Percentiles rank a stretch among this genome's conserved stretches.
These are phyloP conservation scores for Colletotrichum salicis DNA, from an alignment of 2,329 filamentous ascomycete genomes.

Conservation along the genomic window DNA sequence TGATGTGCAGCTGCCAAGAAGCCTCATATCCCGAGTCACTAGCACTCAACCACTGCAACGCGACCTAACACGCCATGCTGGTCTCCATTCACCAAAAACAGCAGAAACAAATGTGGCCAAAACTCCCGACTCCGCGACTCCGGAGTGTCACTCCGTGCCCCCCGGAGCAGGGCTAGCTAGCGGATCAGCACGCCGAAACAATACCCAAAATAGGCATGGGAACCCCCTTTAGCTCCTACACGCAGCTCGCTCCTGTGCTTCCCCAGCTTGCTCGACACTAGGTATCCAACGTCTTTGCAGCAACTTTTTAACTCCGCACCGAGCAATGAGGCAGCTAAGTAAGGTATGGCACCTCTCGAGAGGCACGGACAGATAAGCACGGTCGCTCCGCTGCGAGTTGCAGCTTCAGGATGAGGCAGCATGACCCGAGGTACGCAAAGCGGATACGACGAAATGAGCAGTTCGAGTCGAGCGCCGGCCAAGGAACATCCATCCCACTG, in stretches of 20 bases:
- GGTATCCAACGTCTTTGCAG: not conserved
- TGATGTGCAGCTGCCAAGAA: slow-evolving; percentile 26
- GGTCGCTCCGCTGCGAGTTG: not conserved
- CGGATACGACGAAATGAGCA: not conserved
- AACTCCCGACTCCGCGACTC: slow-evolving; percentile 19
- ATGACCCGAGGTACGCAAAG: not conserved
- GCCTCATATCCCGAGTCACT: not conserved
- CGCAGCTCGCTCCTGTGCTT: not conserved
- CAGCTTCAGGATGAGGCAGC: not conserved
- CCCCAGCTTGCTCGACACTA: not conserved
- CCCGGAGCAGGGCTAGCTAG: slow-evolving; percentile 23
- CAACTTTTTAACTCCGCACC: too few relatives aligned
- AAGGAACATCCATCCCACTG: slow-evolving; percentile 14
- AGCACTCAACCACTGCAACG: not conserved
- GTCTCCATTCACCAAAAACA: slow-evolving; percentile 4
- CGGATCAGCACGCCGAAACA: slow-evolving; percentile 35
- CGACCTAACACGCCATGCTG: not conserved
- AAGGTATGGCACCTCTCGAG: not conserved
- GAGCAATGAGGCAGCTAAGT: not conserved
- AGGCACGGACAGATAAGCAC: not conserved
- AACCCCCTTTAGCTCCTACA: not conserved
- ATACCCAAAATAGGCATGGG: slow-evolving; percentile 13
- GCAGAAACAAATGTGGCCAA: slow-evolving; percentile 17
- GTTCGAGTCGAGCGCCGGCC: slow-evolving; percentile 15
- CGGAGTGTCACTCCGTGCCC: slow-evolving; percentile 26